Percentiles rank a stretch among this genome's conserved stretches.
phyloP scores from a whole-genome alignment of 1,284 basidiomycete genomes.

The Phellinidium pouzarii region DNA sequence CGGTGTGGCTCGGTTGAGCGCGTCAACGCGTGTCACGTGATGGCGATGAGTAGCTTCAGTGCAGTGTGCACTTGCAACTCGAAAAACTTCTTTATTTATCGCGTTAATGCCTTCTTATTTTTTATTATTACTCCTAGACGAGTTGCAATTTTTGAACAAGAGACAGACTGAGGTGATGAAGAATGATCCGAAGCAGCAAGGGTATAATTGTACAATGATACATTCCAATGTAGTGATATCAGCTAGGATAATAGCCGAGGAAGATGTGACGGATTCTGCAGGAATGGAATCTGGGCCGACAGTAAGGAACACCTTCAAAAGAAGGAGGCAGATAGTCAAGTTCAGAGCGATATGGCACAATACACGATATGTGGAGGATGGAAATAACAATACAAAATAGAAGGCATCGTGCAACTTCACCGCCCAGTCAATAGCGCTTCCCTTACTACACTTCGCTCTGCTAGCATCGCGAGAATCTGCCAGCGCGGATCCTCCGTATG shows the following conservation, averaged over 20 bases:
- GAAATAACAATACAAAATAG: neutral
- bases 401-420: slow-evolving; percentile 7
- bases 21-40: neutral
- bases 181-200: neutral
- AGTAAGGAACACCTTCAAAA: neutral
- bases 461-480: slow-evolving; percentile 70
- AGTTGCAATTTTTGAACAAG: too few relatives aligned
- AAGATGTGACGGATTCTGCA: neutral
- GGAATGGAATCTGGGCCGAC: neutral
- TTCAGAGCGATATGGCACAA: slow-evolving; percentile 5
- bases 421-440: slow-evolving; percentile 34
- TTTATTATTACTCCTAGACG: too few relatives aligned
- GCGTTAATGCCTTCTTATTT: neutral
- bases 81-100: too few relatives aligned
- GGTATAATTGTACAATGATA: slow-evolving; percentile 5
- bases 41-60: too few relatives aligned
- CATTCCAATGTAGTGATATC: slow-evolving; percentile 2
- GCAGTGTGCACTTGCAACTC: too few relatives aligned
- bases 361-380: neutral
- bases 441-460: slow-evolving; percentile 64
- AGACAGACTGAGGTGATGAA: too few relatives aligned
- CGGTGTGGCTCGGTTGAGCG: neutral
- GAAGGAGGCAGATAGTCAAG: neutral
- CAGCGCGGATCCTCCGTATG: slow-evolving; percentile 62
- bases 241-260: slow-evolving; percentile 8